Conservation (phyloP, 2,329 filamentous ascomycete genomes). For the Dothistroma septosporum region DNA sequence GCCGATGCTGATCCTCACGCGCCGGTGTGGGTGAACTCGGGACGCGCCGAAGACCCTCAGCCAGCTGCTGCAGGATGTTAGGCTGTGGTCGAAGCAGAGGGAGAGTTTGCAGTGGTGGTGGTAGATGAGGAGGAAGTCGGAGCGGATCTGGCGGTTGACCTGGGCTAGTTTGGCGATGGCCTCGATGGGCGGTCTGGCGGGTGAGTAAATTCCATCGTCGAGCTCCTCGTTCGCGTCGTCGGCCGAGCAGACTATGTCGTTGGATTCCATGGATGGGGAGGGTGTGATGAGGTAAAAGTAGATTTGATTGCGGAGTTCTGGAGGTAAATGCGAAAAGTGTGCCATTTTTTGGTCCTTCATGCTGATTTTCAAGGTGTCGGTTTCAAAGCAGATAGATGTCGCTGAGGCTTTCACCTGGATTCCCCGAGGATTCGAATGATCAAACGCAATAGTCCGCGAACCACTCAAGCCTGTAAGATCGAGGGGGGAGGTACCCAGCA, state of each 20-base stretch:
- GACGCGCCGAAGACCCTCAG: background rate
- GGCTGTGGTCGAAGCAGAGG: background rate
- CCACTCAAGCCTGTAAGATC: no score
- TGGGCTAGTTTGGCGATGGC: background rate
- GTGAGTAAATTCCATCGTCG: background rate
- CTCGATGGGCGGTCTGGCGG: background rate
- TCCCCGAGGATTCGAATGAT: no score
- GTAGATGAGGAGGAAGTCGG: background rate
- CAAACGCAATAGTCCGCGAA: no score
- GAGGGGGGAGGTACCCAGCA: no score
- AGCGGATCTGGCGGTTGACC: background rate
- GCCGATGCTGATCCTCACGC: no score
- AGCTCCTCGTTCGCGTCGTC: background rate
- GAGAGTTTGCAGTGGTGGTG: background rate
- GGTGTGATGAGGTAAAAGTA: background rate
- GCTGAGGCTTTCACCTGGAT: no score
- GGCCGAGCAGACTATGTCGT: background rate
- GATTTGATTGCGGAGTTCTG: background rate
- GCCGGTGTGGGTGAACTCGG: no score
- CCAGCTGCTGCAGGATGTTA: background rate
- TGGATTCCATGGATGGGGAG: background rate
- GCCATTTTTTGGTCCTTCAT: no score
- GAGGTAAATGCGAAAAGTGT: background rate
- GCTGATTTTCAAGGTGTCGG: no score
- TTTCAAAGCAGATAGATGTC: no score